These are phyloP conservation scores for Mitragyna speciosa DNA, from an alignment of 257 asterid species.

Conservation along the genomic window DNA sequence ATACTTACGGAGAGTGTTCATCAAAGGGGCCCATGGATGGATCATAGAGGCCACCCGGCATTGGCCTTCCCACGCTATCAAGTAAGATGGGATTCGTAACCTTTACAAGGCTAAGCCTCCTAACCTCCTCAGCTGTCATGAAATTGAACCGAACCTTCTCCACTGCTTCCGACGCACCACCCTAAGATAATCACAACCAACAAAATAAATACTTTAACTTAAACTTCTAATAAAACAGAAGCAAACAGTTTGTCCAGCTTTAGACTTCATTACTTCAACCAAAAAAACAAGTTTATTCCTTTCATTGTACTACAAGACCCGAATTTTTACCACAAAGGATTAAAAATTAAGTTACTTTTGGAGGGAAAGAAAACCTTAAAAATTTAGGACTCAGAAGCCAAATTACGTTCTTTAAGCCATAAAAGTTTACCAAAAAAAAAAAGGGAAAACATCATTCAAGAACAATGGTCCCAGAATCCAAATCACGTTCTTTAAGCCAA, in stretches of 20 bases:
- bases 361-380: background rate
- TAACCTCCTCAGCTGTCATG: conserved; percentile 71
- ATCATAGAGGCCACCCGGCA: conserved; percentile 77
- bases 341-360: no score
- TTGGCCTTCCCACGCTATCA: conserved; percentile 49
- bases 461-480: background rate
- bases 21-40: conserved; percentile 72
- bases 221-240: background rate
- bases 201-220: no score
- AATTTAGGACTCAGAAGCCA: background rate
- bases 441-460: no score
- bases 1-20: conserved; percentile 47
- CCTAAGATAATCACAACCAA: conserved; percentile 24
- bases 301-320: background rate
- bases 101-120: conserved; percentile 58
- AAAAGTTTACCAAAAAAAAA: no score
- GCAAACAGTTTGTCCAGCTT: background rate
- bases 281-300: background rate
- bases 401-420: background rate
- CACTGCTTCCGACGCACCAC: conserved; percentile 54
- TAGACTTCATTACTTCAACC: background rate
- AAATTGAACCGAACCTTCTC: conserved; percentile 62
- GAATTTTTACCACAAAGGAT: no score
- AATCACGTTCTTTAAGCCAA: background rate
- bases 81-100: conserved; percentile 57